Evolutionary conservation across 2,329 filamentous ascomycete species (phyloP), one percentile per base, ranked within the genome.

Genomic region (Verticillium longisporum): DNA sequence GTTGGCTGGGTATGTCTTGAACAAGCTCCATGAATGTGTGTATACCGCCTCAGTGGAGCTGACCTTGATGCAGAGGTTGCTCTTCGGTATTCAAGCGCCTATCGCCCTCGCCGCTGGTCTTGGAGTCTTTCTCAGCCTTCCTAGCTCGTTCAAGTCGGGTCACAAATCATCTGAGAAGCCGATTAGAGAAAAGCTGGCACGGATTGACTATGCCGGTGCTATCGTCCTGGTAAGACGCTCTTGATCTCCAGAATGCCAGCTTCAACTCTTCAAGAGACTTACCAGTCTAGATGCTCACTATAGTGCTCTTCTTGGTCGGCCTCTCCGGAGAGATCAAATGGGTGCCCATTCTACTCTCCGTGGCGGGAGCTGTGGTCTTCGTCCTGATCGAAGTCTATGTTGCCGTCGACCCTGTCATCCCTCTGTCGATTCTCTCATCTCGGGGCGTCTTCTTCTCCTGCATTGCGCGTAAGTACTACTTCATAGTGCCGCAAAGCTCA

Each of bases 201-300:
- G 79, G 1, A 85, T 96, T 60, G 92, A 96, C 73, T 95, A 94
- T 67, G 77, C 87, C 0, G 91, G 91, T 3, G 88, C 89, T 6
- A 41, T 84, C 1, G 77, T 87, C n/a, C 73, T 92, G 65, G 86
- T 88, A 75, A 70, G 81, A 61, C 6, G 61, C 32, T 33, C 32
- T 32, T 32, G 18, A 11, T 7, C 21, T 57, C 1, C 7, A 10
- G 36, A 13, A 9, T 15, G 36, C 57, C 1, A 6, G 14, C 13
- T 6, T 41, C 38, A n/a, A 15, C 6, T 15, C n/a, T 41, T 15
- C 13, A 10, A 56, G 11, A 57, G 15, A 15, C 41, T 57, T 9
- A 50, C 26, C 36, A 56, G 66, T 71, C 9, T 61, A 88, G 86
- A 84, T 82, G 1, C 67, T 78, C 4, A 83, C 88, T 2, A 87